Evolutionary conservation across 2,329 filamentous ascomycete species (phyloP).

Genomic region (Trichoderma polysporum): DNA sequence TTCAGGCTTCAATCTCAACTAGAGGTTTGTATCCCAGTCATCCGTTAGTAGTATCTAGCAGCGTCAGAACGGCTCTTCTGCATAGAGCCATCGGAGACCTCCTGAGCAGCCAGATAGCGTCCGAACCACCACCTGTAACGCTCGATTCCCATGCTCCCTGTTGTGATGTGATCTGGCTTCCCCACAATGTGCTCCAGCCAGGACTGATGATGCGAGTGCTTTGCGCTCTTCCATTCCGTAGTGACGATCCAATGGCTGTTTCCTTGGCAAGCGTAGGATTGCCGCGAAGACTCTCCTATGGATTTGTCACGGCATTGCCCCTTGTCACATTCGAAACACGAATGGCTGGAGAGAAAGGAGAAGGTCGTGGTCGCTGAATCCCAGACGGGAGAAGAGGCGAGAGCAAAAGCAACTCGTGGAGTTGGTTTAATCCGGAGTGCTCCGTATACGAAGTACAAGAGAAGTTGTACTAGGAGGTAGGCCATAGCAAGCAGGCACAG

Average conservation of each 20-base stretch:
- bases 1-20: not conserved
- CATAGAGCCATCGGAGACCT: not conserved
- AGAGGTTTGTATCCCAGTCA: not conserved
- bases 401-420: not conserved
- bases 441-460: not conserved
- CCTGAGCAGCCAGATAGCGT: not conserved
- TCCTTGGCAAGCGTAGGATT: not conserved
- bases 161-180: not conserved
- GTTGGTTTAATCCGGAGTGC: not conserved
- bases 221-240: not conserved
- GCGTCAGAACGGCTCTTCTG: not conserved
- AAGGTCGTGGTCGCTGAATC: not conserved
- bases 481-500: too few species aligned
- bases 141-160: not conserved
- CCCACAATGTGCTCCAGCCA: not conserved
- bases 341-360: not conserved
- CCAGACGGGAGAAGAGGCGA: not conserved
- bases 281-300: not conserved
- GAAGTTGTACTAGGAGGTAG: not conserved
- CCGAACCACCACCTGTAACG: conserved; percentile 4
- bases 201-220: not conserved
- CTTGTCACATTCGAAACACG: conserved; percentile 7
- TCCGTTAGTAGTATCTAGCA: not conserved
- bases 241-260: not conserved
- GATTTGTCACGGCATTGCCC: not conserved